phyloP scores from a whole-genome alignment of 768 basidiomycete genomes.

The Hericium coralloides region DNA sequence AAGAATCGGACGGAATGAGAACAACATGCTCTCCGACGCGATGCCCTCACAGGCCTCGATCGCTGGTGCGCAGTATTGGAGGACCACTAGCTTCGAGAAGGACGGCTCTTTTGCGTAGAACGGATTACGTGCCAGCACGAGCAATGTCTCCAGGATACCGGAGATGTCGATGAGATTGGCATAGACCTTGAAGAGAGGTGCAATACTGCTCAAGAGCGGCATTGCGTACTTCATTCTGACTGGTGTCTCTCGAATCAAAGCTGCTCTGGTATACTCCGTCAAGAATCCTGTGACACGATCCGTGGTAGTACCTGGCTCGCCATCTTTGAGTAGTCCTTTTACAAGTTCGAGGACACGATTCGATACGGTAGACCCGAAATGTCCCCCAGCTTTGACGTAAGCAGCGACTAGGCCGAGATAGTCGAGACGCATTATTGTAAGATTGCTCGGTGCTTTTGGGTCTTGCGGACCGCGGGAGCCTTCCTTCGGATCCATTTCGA shows the following conservation, averaged over 20 bases:
- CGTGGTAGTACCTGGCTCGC: slow-evolving; percentile 12
- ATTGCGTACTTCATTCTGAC: slow-evolving; percentile 37
- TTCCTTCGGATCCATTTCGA: neutral
- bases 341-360: slow-evolving; percentile 46
- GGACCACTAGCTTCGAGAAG: slow-evolving; percentile 34
- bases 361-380: slow-evolving; percentile 28
- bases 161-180: slow-evolving; percentile 46
- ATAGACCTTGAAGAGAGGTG: slow-evolving; percentile 45
- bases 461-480: slow-evolving; percentile 13
- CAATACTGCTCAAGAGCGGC: slow-evolving; percentile 44
- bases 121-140: slow-evolving; percentile 34
- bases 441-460: slow-evolving; percentile 41
- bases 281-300: slow-evolving; percentile 41
- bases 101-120: slow-evolving; percentile 40
- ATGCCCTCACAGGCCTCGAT: slow-evolving; percentile 27
- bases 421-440: slow-evolving; percentile 52
- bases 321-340: slow-evolving; percentile 41
- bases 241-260: slow-evolving; percentile 36
- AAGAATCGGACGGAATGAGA: slow-evolving; percentile 19
- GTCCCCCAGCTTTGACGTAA: slow-evolving; percentile 43
- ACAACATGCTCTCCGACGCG: slow-evolving; percentile 23
- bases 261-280: slow-evolving; percentile 37
- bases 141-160: slow-evolving; percentile 43
- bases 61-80: slow-evolving; percentile 26
- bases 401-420: slow-evolving; percentile 47